phyloP scores from a whole-genome alignment of 2,329 filamentous ascomycete species.

The Cercospora canescens region DNA sequence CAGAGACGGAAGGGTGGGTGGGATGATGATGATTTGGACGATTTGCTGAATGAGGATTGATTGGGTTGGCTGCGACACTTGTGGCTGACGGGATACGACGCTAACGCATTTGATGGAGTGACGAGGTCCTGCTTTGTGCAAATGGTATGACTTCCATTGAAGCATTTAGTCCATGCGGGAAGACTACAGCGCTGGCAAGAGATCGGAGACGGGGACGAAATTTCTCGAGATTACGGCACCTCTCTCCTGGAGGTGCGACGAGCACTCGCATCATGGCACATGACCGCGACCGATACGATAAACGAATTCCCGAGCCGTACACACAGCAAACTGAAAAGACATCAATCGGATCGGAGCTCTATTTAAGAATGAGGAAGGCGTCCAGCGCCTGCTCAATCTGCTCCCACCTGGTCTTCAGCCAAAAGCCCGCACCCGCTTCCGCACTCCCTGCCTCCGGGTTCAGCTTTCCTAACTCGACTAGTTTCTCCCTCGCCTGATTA shows the following conservation, averaged over 20 bases:
- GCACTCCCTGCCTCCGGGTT: conserved; percentile 1
- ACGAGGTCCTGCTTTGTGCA: too few species aligned
- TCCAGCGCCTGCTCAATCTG: conserved; percentile 36
- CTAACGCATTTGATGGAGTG: neutral
- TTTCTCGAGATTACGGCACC: too few species aligned
- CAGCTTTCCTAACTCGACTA: conserved; percentile 11
- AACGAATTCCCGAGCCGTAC: neutral
- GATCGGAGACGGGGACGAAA: too few species aligned
- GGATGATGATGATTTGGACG: conserved; percentile 79
- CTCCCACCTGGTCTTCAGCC: conserved; percentile 37
- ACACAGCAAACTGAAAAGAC: neutral
- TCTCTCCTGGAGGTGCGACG: neutral
- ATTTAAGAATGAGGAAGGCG: conserved; percentile 5
- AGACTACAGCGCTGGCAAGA: too few species aligned
- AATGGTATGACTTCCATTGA: too few species aligned
- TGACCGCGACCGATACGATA: neutral
- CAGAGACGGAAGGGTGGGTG: conserved; percentile 79
- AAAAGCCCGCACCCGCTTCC: conserved; percentile 15
- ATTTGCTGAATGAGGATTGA: conserved; percentile 57
- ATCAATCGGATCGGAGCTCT: neutral
- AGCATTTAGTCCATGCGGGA: too few species aligned
- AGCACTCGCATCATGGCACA: neutral
- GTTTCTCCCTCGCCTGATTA: conserved; percentile 26
- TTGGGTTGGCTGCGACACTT: too few species aligned
- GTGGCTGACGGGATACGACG: too few species aligned